phyloP scores from a whole-genome alignment of 345 rosid genomes.

The Arabis alpina region DNA sequence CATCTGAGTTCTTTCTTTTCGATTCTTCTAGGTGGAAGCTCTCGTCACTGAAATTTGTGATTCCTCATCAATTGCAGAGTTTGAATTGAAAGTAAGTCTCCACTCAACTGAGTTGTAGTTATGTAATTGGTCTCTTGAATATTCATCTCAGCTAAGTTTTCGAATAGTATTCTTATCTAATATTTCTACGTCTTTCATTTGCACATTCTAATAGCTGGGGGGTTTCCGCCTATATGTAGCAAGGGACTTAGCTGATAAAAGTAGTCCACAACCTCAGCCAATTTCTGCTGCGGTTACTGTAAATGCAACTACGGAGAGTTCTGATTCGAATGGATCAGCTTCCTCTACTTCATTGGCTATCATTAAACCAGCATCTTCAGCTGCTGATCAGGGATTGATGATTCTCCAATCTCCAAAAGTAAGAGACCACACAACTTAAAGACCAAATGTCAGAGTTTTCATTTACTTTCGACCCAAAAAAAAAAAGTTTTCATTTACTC shows the following conservation, averaged over 20 bases:
- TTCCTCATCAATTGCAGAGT: slow-evolving; percentile 76
- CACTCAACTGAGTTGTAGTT: slow-evolving; percentile 6
- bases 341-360: slow-evolving; percentile 68
- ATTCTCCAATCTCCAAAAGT: slow-evolving; percentile 89
- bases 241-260: slow-evolving; percentile 53
- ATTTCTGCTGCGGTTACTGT: slow-evolving; percentile 45
- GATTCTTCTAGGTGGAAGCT: slow-evolving; percentile 65
- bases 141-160: background rate
- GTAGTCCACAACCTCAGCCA: slow-evolving; percentile 47
- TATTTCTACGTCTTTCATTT: slow-evolving; percentile 22
- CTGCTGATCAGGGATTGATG: slow-evolving; percentile 81
- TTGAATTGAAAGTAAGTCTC: slow-evolving; percentile 75
- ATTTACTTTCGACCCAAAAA: too few relatives aligned
- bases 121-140: slow-evolving; percentile 22
- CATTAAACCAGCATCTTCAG: slow-evolving; percentile 54
- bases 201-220: slow-evolving; percentile 57
- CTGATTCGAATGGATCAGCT: slow-evolving; percentile 49
- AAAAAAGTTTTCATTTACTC: too few relatives aligned
- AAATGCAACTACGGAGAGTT: slow-evolving; percentile 35
- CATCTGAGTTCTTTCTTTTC: slow-evolving; percentile 2
- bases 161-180: slow-evolving; percentile 23
- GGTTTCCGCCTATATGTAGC: slow-evolving; percentile 76
- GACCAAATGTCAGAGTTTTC: slow-evolving; percentile 5
- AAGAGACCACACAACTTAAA: slow-evolving; percentile 37
- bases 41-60: slow-evolving; percentile 75